A percentile compares a stretch with the other conserved stretches of the same genome.
Conservation (phyloP, 75 land plant genomes). For the Cryptomeria japonica region DNA sequence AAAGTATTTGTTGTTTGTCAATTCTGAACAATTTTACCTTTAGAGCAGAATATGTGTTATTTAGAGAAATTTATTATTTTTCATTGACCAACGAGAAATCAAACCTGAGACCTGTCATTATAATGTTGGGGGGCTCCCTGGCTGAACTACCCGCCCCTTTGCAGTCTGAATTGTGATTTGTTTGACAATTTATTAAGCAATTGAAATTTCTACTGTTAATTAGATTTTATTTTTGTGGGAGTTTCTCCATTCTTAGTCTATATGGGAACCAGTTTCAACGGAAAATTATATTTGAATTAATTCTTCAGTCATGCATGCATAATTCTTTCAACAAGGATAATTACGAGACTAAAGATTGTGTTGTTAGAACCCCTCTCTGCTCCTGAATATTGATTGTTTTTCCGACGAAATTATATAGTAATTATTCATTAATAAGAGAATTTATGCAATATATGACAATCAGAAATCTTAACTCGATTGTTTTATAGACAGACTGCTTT, state of each 20-base stretch:
- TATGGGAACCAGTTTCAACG: no score
- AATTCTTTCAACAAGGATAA: neutral
- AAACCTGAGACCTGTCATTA: neutral
- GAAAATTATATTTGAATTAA: no score
- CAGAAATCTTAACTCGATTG: neutral
- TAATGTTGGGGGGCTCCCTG: neutral
- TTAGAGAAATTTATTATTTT: neutral
- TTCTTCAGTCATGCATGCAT: no score
- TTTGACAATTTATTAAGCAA: neutral
- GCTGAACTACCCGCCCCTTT: neutral
- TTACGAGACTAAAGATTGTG: neutral
- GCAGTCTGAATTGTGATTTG: neutral
- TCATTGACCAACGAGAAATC: neutral
- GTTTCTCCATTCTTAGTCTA: no score
- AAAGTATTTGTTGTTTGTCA: neutral
- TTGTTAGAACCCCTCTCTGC: neutral
- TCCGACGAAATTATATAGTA: neutral
- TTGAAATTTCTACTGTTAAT: no score
- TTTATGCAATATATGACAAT: neutral
- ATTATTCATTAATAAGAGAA: neutral
- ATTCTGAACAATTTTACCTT: neutral
- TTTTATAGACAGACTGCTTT: neutral
- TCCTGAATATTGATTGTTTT: neutral
- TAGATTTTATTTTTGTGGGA: no score
- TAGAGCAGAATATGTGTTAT: neutral